Percentiles rank a stretch among this genome's conserved stretches.
Conservation (phyloP, 2,329 filamentous ascomycete genomes). For the Phialemonium atrogriseum region DNA sequence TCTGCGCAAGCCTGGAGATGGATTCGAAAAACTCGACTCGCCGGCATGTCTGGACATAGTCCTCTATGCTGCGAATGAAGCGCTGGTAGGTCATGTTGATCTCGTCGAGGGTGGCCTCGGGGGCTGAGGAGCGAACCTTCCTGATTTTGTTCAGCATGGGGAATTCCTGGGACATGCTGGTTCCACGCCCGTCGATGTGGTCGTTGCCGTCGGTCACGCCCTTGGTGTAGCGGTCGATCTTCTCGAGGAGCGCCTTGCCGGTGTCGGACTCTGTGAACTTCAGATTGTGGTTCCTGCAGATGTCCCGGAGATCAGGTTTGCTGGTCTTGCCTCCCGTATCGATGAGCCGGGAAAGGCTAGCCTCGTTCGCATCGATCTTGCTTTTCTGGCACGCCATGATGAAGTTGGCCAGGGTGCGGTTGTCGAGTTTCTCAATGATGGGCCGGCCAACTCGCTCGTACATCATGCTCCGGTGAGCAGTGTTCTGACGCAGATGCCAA, state of each 20-base stretch:
- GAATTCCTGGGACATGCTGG: not conserved
- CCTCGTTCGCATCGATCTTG: no score
- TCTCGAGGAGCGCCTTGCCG: not conserved
- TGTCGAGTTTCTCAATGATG: no score
- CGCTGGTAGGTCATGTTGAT: not conserved
- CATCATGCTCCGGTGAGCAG: no score
- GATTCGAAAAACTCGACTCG: no score
- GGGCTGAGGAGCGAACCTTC: not conserved
- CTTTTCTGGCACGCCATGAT: no score
- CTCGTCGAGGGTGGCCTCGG: not conserved
- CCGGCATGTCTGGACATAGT: not conserved
- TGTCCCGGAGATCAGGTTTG: not conserved
- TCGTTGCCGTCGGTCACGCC: not conserved
- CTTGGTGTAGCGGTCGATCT: not conserved
- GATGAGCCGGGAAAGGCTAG: no score
- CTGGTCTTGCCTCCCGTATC: no score
- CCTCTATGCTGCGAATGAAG: not conserved
- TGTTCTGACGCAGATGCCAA: no score
- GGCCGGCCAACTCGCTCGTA: no score
- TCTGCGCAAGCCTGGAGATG: no score
- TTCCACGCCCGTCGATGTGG: slow-evolving; percentile 1
- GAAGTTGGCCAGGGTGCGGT: no score
- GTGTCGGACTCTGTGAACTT: not conserved
- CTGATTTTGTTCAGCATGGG: not conserved
- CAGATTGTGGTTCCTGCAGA: not conserved